Base-by-base conservation (phyloP, 345 rosid species). In the Bruguiera sexangula region DNA sequence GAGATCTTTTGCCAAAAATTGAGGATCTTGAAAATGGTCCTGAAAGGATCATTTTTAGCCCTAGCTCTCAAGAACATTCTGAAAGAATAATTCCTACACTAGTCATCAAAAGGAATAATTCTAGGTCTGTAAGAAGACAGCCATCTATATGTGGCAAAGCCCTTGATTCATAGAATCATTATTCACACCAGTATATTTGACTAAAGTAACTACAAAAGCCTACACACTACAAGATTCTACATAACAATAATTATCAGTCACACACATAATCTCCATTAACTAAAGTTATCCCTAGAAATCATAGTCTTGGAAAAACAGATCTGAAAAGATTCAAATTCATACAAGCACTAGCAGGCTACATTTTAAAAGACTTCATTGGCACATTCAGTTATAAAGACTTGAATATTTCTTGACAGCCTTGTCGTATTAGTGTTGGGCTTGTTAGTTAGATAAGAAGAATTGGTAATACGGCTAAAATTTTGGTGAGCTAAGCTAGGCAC, bases 11-110 rank as follows among this genome's bases (percentile, higher is more conserved):
- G 77, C 86, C 79, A 93, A 76, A 79, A 86, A 79, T 51, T 76
- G 81, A 22, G 98, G 96, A 71, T 91, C 82, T 46, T 85, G 73
- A 63, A 93, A 93, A 34, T 69, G 84, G 67, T 87, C 94, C 94
- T 93, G 79, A 62, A 78, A 75, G 22, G 63, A 31, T 75, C 68
- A 55, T 60, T 67, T 20, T 24, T 22, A 63, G 27, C 3, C 29
- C 30, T 46, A n/a, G 29, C 58, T 24, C 43, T 26, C 55, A 72
- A 39, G 18, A 43, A 43, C 83, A 66, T 86, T 91, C 94, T 93
- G 79, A 62, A 78, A 77, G 22, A 65, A 27, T 73, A 68, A 51
- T 57, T 67, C 18, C 21, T 27, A 63, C 2, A 24, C 26, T 48
- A 18, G 29, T 57, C 11, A 32, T 26, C 50, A 72, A 31, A 6